Conservation (phyloP, 2,329 filamentous ascomycete species). For the Microcyclospora pomicola region DNA sequence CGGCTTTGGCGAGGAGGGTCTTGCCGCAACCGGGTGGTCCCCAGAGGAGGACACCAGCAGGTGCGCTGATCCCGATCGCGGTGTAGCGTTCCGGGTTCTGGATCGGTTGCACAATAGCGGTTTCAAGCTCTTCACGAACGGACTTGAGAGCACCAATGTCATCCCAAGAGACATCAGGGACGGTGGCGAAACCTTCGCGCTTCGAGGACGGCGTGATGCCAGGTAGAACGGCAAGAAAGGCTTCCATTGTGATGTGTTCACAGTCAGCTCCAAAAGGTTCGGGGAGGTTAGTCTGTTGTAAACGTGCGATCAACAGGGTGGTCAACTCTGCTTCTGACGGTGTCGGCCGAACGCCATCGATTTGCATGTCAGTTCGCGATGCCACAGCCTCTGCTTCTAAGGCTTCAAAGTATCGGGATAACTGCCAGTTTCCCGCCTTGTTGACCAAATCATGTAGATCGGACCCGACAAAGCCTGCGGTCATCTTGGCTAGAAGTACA, state of each 20-base stretch:
- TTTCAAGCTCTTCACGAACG: constrained; percentile 69
- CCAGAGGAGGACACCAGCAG: constrained; percentile 86
- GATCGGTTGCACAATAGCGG: constrained; percentile 83
- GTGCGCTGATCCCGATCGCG: constrained; percentile 62
- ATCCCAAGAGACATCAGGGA: constrained; percentile 84
- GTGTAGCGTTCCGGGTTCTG: constrained; percentile 64
- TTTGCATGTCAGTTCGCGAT: constrained; percentile 35
- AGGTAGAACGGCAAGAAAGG: constrained; percentile 64
- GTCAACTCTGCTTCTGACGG: constrained; percentile 14
- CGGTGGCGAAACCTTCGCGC: constrained; percentile 86
- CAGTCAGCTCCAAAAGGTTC: constrained; percentile 41
- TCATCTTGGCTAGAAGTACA: constrained; percentile 59
- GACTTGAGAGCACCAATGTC: constrained; percentile 73
- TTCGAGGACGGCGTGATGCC: constrained; percentile 69
- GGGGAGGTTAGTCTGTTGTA: constrained; percentile 28
- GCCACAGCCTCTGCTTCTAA: constrained; percentile 26
- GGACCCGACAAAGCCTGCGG: constrained; percentile 84
- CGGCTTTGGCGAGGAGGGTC: constrained; percentile 87
- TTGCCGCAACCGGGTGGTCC: constrained; percentile 95
- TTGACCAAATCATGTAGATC: constrained; percentile 64
- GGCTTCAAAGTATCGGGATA: constrained; percentile 44
- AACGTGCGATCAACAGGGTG: constrained; percentile 38
- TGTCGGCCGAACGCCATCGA: constrained; percentile 26
- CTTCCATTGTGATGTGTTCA: constrained; percentile 45
- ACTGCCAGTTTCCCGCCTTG: constrained; percentile 51